These are phyloP conservation scores for Ambispora gerdemannii DNA, from an alignment of 192 early-diverging fungal genomes.

Conservation along the genomic window DNA sequence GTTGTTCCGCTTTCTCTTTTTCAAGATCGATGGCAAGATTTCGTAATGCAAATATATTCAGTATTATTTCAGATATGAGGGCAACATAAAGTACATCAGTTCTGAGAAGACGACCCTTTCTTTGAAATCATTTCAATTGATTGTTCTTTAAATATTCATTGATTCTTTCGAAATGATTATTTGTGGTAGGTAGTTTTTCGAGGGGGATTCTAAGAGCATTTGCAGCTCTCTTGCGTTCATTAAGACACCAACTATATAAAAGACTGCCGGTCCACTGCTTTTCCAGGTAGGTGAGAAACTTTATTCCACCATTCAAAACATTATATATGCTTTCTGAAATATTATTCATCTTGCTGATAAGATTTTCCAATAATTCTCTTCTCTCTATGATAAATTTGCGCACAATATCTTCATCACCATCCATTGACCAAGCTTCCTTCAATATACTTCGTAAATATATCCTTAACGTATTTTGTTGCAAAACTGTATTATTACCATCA, in stretches of 20 bases:
- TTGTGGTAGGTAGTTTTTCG: slow-evolving; percentile 6
- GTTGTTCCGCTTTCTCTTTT: no score
- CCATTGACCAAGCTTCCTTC: no score
- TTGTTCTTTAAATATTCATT: neutral
- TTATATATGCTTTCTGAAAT: neutral
- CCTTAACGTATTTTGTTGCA: neutral
- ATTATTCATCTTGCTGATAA: no score
- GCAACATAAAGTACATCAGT: neutral
- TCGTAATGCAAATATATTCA: no score
- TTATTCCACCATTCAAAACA: neutral
- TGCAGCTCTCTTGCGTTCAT: neutral
- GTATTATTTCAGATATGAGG: no score
- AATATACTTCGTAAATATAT: no score
- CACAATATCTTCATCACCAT: no score
- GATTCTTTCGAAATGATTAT: neutral
- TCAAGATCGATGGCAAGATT: no score
- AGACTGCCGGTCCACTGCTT: neutral
- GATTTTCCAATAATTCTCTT: no score
- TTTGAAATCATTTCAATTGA: neutral
- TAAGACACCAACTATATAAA: neutral
- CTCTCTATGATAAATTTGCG: no score
- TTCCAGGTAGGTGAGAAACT: neutral
- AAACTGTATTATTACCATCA: neutral
- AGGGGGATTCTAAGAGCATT: neutral
- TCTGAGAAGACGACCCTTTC: neutral